Percentiles rank a stretch among this genome's conserved stretches.
Evolutionary conservation across 352 stramenopile genomes (phyloP).

Genomic region (Globisporangium solare): DNA sequence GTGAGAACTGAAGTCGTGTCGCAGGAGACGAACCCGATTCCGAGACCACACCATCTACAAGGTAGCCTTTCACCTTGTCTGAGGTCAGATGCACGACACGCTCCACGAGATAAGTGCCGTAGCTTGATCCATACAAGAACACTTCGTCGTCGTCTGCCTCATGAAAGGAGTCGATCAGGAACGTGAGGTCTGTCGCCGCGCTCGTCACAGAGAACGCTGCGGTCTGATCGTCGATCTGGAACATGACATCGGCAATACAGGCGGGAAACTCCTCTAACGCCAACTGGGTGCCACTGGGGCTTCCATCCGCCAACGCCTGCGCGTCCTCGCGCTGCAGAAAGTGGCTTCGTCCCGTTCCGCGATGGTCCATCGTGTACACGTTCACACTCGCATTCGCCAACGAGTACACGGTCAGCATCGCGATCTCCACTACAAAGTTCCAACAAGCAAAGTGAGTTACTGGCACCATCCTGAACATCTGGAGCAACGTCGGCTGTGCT

Average conservation of each 20-base stretch:
- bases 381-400: too few species aligned
- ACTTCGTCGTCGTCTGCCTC: constrained; percentile 1
- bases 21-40: constrained; percentile 3
- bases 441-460: too few species aligned
- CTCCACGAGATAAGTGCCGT: constrained; percentile 19
- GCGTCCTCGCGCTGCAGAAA: constrained; percentile 11
- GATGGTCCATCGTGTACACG: constrained; percentile 46
- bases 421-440: too few species aligned
- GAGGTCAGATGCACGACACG: constrained; percentile 23
- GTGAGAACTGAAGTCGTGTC: too few species aligned
- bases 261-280: constrained; percentile 3
- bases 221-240: constrained; percentile 66
- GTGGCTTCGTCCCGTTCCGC: constrained; percentile 32
- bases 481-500: too few species aligned
- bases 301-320: constrained; percentile 8
- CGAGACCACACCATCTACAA: constrained; percentile 18
- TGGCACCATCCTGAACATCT: too few species aligned
- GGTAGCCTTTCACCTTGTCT: constrained; percentile 20
- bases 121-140: constrained; percentile 25
- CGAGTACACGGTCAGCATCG: too few species aligned
- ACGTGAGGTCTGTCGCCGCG: constrained; percentile 12
- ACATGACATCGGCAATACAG: constrained; percentile 18
- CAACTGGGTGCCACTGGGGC: background rate
- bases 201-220: constrained; percentile 55
- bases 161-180: constrained; percentile 8